Base-by-base conservation (phyloP, 2,329 filamentous ascomycete genomes). In the Biscogniauxia mediterranea region DNA sequence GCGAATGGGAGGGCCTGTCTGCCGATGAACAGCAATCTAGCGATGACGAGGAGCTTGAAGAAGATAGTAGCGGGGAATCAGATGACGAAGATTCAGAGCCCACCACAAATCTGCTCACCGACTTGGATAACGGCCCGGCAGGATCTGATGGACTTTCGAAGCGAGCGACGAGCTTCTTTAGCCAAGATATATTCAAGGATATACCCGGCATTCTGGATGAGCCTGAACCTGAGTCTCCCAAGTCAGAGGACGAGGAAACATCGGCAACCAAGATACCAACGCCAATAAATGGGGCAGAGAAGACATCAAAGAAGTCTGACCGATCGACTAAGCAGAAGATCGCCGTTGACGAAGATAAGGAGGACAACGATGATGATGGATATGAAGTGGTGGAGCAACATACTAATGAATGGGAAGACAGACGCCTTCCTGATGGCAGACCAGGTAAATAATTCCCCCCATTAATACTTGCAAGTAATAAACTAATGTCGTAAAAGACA, bases 1-100 rank as follows among this genome's bases (percentile, higher is more conserved):
- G 92, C 15, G 93, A 97, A 72, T 99, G 93, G 89, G 91, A 96
- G 68, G 95, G 95, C 1, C 87, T 98, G 62, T 96, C 91, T 21
- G 86, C 83, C 11, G 85, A 84, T 53, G 85, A 85, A 60, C 78
- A 84, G n/a, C 77, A 78, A 26, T 81, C 81, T 17, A 85, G 83
- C 63, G 85, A 88, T 58, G 83, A 85, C 50, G 82, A 80, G n/a
- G 78, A 82, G 54, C 75, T 88, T 17, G 85, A 89, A 53, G 82
- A 85, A 55, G 85, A 86, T 59, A 86, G 83, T 66, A 87, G 86
- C 64, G 85, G 84, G 59, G 86, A 87, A n/a, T 82, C 82, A 1
- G 84, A 86, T 8, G 81, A 85, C 2, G 85, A 88, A 1, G 81
- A 84, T 19, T 75, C 68, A 20, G 64, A 70, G 32, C 66, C 74